These are phyloP conservation scores for Candida cerambycidarum DNA, from an alignment of 805 yeast genomes.

Conservation along the genomic window DNA sequence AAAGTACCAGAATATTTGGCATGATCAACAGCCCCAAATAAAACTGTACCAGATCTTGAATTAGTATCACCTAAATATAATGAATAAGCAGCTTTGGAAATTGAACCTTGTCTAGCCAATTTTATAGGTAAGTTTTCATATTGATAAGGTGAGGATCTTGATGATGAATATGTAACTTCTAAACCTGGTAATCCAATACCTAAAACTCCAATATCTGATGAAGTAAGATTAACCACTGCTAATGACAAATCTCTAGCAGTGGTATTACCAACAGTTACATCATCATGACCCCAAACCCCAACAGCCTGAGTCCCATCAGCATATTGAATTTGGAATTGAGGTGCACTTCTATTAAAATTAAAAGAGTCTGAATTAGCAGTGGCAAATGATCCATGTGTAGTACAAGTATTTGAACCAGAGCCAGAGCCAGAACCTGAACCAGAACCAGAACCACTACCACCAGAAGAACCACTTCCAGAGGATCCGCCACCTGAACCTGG, in stretches of 20 bases:
- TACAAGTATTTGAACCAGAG: conserved; percentile 33
- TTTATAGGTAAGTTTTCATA: conserved; percentile 42
- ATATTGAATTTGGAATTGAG: conserved; percentile 42
- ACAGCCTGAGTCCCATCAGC: conserved; percentile 49
- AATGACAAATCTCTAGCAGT: conserved; percentile 55
- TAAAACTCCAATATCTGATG: conserved; percentile 67
- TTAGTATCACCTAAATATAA: conserved; percentile 30
- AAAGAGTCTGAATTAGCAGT: conserved; percentile 39
- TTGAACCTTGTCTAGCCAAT: conserved; percentile 31
- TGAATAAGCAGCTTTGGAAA: conserved; percentile 35
- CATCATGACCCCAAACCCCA: conserved; percentile 65
- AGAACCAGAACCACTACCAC: too few species aligned
- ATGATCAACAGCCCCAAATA: conserved; percentile 46
- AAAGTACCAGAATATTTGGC: conserved; percentile 38
- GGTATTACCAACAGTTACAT: conserved; percentile 50
- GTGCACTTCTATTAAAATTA: conserved; percentile 39
- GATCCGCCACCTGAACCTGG: background rate
- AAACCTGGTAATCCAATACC: conserved; percentile 71
- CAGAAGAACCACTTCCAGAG: too few species aligned
- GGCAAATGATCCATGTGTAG: conserved; percentile 49
- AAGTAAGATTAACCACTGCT: conserved; percentile 70
- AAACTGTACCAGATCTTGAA: conserved; percentile 30
- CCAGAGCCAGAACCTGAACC: conserved; percentile 1
- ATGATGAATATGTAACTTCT: conserved; percentile 52
- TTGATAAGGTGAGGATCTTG: conserved; percentile 17